These are phyloP conservation scores for Tetragonia tetragonoides DNA, from an alignment of 148 eudicot species.

Conservation along the genomic window DNA sequence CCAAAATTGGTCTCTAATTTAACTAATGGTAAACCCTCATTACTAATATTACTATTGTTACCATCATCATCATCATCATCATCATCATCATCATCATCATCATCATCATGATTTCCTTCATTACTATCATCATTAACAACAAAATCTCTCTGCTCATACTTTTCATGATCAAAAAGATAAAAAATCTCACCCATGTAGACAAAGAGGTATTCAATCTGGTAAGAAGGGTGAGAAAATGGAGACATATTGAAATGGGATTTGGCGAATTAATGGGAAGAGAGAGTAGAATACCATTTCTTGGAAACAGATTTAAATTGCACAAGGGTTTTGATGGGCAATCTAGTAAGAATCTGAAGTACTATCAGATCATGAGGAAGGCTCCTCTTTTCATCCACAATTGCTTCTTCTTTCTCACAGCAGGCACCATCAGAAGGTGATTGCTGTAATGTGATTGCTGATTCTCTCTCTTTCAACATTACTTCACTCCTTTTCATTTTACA, in stretches of 20 bases:
- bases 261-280: conserved; percentile 12
- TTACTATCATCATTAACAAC: no score
- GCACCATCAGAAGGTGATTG: neutral
- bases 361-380: conserved; percentile 14
- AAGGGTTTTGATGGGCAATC: neutral
- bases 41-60: neutral
- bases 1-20: neutral
- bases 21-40: neutral
- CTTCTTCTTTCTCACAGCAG: neutral
- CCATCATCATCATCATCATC: neutral
- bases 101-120: no score
- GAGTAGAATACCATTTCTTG: conserved; percentile 16
- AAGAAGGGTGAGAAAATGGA: neutral
- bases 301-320: conserved; percentile 12
- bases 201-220: neutral
- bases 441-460: no score
- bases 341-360: conserved; percentile 3
- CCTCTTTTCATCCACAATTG: neutral
- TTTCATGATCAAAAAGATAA: neutral
- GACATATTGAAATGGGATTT: neutral
- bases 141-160: no score
- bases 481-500: no score
- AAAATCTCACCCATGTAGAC: neutral
- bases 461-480: no score
- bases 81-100: neutral